Conservation (phyloP, 2,329 filamentous ascomycete species). For the Aulographum hederae region DNA sequence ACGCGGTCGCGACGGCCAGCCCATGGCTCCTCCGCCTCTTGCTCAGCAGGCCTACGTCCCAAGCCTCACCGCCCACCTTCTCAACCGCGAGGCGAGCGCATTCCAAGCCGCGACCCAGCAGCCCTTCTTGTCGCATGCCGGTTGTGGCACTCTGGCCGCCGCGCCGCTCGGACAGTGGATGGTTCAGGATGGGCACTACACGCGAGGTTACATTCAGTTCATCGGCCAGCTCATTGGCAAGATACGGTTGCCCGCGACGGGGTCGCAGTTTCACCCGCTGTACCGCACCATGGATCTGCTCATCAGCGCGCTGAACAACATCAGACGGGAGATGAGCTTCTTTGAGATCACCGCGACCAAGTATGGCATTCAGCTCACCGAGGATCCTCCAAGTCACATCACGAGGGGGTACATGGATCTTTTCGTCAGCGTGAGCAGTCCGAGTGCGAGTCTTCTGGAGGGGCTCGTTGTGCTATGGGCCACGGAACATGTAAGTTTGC, state of each 20-base stretch:
- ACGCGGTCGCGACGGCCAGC: slow-evolving; percentile 17
- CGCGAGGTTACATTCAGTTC: slow-evolving; percentile 51
- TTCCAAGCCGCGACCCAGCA: slow-evolving; percentile 43
- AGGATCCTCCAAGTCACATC: slow-evolving; percentile 25
- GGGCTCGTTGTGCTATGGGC: slow-evolving; percentile 58
- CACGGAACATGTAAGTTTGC: slow-evolving; percentile 40
- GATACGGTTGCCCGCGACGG: slow-evolving; percentile 33
- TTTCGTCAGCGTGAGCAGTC: slow-evolving; percentile 36
- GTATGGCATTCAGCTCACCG: slow-evolving; percentile 36
- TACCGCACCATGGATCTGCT: slow-evolving; percentile 43
- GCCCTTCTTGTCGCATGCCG: slow-evolving; percentile 47
- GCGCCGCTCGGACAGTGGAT: slow-evolving; percentile 45
- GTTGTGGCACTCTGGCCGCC: slow-evolving; percentile 40
- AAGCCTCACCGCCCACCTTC: slow-evolving; percentile 39
- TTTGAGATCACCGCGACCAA: slow-evolving; percentile 45
- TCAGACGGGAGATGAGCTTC: slow-evolving; percentile 48
- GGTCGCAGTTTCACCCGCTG: slow-evolving; percentile 27
- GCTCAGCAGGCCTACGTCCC: slow-evolving; percentile 7
- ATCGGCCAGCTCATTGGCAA: slow-evolving; percentile 45
- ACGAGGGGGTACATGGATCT: slow-evolving; percentile 38
- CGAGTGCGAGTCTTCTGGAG: slow-evolving; percentile 39
- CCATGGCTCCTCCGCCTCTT: slow-evolving; percentile 12
- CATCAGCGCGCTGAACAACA: slow-evolving; percentile 45
- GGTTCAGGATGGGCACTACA: slow-evolving; percentile 52
- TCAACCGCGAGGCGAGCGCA: slow-evolving; percentile 26